Base-by-base conservation (phyloP, 345 rosid genomes). In the Camelina sativa region DNA sequence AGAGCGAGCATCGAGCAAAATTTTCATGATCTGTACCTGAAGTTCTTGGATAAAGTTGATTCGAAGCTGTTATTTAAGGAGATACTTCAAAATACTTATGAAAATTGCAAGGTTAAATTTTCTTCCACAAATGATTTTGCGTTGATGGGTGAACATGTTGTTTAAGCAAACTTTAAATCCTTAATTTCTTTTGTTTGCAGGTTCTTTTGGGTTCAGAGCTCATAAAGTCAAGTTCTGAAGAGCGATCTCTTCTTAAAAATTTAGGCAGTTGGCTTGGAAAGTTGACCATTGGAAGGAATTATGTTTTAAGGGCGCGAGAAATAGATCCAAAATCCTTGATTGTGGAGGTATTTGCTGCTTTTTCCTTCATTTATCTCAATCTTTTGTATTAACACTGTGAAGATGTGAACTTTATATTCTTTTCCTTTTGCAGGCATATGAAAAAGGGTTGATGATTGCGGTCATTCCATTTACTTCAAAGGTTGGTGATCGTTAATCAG, bases 191-290 rank as follows among this genome's bases (percentile, higher is more conserved):
- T 59, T 51, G 10, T 37, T 74, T 82, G 60, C 83, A 95, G 99
- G 99, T 95, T 81, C 93, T 95, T 47, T 80, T 95, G 81, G 92
- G 98, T 23, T 95, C 99, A 62, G 99, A 95, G 80, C 98, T 92
- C 67, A 95, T 95, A 54, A 95, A 95, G 83, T 90, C 98, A 61
- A 95, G 98, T 80, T 91, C 97, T 12, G 98, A 95, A 77, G 99
- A 95, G 84, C 92, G 98, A 3, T 92, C 99, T 12, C 82, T 95
- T 79, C 86, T 95, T 75, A 95, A 95, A 80, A 95, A 90, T 84
- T 82, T 95, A 84, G 98, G 98, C 70, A 95, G 99, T 80, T 95
- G 99, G 99, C 96, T 95, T 41, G 99, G 99, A 73, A 95, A 89
- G 86, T 85, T 95, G 69, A 95, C 99, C 40, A 92, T 95, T 34